Conservation (phyloP, 1,284 basidiomycete species). For the Mixia osmundae region DNA sequence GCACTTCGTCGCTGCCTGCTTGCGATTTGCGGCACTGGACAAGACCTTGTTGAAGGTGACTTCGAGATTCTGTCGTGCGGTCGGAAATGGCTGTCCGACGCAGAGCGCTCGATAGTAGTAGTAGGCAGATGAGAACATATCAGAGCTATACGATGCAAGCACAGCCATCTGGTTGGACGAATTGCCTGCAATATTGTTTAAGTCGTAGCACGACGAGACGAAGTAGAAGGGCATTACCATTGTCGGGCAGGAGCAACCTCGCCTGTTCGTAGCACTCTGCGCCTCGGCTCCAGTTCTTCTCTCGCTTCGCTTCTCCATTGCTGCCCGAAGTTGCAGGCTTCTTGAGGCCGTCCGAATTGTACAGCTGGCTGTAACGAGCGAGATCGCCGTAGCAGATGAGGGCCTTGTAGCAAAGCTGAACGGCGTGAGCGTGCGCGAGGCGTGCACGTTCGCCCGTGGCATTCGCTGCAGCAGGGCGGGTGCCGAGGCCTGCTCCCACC, state of each 20-base stretch:
- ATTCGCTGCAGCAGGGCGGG: background rate
- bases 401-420: conserved; percentile 49
- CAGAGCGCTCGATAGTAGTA: conserved; percentile 84
- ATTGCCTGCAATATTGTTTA: conserved; percentile 35
- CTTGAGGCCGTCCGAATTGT: too few relatives aligned
- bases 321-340: conserved; percentile 1
- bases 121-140: conserved; percentile 53
- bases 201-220: background rate
- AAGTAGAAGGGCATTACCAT: conserved; percentile 21
- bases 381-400: conserved; percentile 84
- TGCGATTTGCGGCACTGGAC: conserved; percentile 3
- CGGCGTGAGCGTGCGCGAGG: conserved; percentile 26
- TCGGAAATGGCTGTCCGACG: conserved; percentile 60
- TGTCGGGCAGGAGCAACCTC: conserved; percentile 46
- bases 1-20: conserved; percentile 26
- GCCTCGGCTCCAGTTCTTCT: conserved; percentile 47
- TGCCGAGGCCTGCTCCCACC: conserved; percentile 5
- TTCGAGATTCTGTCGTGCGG: conserved; percentile 61
- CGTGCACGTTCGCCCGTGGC: conserved; percentile 27
- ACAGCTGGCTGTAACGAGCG: conserved; percentile 74
- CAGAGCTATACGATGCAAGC: conserved; percentile 55
- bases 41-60: conserved; percentile 42
- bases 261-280: conserved; percentile 65
- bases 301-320: conserved; percentile 23
- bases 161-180: conserved; percentile 90